Base-by-base conservation (phyloP, 2,329 filamentous ascomycete species). In the Apiospora aurea region DNA sequence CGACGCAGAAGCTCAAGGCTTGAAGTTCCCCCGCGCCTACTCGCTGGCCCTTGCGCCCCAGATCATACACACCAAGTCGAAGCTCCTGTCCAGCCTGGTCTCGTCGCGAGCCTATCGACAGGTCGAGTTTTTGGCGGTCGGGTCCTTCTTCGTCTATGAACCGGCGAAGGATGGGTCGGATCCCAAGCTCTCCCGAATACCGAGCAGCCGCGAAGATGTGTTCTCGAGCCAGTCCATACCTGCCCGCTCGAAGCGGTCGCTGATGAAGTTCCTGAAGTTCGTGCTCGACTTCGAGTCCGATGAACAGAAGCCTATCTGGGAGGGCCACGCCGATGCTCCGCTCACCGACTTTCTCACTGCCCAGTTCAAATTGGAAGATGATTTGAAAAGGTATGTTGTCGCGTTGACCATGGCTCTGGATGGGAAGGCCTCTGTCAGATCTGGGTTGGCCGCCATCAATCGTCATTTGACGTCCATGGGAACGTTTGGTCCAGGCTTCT, bases 241-340 rank as follows among this genome's bases (percentile, higher is more conserved):
- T 66, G 88, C 93, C 75, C 92, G 93, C 75, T 91, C 94, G 7
- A 98, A 98, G 84, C 91, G 96, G 70, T 89, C 89, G 13, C 83
- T 98, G 78, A 97, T 98, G 92, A 97, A 97, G 81, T 97, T 98
- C 78, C 87, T 98, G 78, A 95, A 96, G 81, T 96, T 96, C 79
- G 92, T 97, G 70, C 86, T 91, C 73, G 89, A 94, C 76, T 92
- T 92, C 77, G 89, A 93, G 75, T 88, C 82, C n/a, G 84, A 86
- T 70, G 80, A 80, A 70, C 89, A 89, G 78, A 81, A 77, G 69
- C 87, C 87, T 69, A 76, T 85, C 3, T 94, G 92, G 92, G 82
- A 90, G 73, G 77, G 84, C 1, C 85, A 89, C 69, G 88, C 90
- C 41, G 81, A 86, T 16, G 82, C 82, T 70, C 84, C 87, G 0